Percentiles rank a stretch among this genome's conserved stretches.
These are phyloP conservation scores for Neocallimastix lanati DNA, from an alignment of 192 early-diverging fungal genomes.

Conservation along the genomic window DNA sequence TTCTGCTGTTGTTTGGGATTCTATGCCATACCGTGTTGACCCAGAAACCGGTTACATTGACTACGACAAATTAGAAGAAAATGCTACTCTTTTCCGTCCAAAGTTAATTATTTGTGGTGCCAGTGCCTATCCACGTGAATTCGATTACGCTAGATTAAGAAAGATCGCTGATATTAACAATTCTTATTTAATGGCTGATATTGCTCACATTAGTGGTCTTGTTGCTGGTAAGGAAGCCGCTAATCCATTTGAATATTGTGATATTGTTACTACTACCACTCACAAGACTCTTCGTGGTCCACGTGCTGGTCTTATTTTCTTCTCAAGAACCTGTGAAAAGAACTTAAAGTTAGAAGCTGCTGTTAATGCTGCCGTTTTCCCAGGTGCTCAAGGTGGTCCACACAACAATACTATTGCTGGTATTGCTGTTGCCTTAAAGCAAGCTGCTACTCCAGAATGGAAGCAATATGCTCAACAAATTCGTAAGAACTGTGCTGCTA, in stretches of 20 bases:
- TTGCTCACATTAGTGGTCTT: conserved; percentile 95
- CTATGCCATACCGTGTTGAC: conserved; percentile 95
- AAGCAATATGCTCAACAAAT: conserved; percentile 90
- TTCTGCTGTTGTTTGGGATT: conserved; percentile 99
- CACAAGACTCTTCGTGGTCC: conserved; percentile 99
- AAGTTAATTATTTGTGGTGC: conserved; percentile 98
- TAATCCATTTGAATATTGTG: conserved; percentile 93
- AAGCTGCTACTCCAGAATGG: conserved; percentile 85
- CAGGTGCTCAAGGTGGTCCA: conserved; percentile 97
- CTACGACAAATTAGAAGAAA: conserved; percentile 85
- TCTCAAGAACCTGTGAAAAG: conserved; percentile 53
- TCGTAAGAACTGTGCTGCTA: conserved; percentile 72
- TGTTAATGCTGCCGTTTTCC: conserved; percentile 98
- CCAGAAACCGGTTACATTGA: conserved; percentile 71
- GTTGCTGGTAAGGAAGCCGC: conserved; percentile 77
- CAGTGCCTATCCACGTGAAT: conserved; percentile 94
- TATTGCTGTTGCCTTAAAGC: conserved; percentile 93
- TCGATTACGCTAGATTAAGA: conserved; percentile 91
- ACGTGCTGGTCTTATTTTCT: conserved; percentile 97
- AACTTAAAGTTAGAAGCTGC: conserved; percentile 68
- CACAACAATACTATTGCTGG: conserved; percentile 99
- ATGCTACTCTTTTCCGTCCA: conserved; percentile 85
- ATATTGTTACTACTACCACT: conserved; percentile 98
- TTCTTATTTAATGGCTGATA: conserved; percentile 94
- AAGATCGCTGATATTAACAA: conserved; percentile 91